These are phyloP conservation scores for Xylaria curta DNA, from an alignment of 495 filamentous ascomycete genomes.

Conservation along the genomic window DNA sequence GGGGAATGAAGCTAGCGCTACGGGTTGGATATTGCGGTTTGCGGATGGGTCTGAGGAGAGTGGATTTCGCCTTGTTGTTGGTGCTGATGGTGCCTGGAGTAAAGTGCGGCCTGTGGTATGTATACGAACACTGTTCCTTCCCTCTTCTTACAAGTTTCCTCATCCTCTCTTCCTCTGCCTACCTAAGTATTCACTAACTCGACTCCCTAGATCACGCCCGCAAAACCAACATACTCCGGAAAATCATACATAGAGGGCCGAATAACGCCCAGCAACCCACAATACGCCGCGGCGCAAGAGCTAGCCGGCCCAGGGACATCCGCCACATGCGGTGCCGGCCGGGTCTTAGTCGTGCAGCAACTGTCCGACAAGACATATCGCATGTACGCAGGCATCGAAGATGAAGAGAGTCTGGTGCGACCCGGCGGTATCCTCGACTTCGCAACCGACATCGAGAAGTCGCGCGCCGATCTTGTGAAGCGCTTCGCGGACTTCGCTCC, in stretches of 20 bases:
- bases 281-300: slow-evolving; percentile 29
- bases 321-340: slow-evolving; percentile 30
- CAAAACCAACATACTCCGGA: slow-evolving; percentile 40
- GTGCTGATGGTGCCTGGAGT: slow-evolving; percentile 46
- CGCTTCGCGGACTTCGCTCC: slow-evolving; percentile 39
- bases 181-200: neutral
- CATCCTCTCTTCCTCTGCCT: too few relatives aligned
- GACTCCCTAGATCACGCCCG: slow-evolving; percentile 35
- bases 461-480: slow-evolving; percentile 12
- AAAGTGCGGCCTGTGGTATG: slow-evolving; percentile 42
- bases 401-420: slow-evolving; percentile 32
- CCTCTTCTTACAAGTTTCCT: too few relatives aligned
- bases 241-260: slow-evolving; percentile 38
- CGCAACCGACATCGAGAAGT: neutral
- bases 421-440: slow-evolving; percentile 30
- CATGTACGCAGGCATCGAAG: slow-evolving; percentile 37
- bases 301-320: slow-evolving; percentile 32
- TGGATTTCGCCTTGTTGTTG: slow-evolving; percentile 43
- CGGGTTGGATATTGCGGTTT: slow-evolving; percentile 35
- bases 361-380: slow-evolving; percentile 41
- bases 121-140: neutral
- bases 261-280: slow-evolving; percentile 33
- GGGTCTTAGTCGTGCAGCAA: slow-evolving; percentile 35
- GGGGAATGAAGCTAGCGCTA: slow-evolving; percentile 6
- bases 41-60: slow-evolving; percentile 32